These are phyloP conservation scores for Penicillium antarcticum DNA, from an alignment of 495 filamentous ascomycete species.

Conservation along the genomic window DNA sequence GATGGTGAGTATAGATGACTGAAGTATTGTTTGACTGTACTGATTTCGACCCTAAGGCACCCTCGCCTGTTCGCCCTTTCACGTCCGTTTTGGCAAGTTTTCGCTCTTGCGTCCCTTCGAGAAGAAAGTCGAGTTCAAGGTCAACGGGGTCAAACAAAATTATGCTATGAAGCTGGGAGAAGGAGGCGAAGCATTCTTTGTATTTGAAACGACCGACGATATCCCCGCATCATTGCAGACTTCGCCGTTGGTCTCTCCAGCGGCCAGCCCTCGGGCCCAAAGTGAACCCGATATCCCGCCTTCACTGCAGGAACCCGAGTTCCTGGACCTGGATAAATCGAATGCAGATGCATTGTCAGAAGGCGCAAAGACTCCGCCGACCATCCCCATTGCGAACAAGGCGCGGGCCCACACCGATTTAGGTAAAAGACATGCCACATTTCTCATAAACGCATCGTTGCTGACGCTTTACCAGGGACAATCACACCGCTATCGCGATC, in stretches of 20 bases:
- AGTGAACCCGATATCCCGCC: conserved; percentile 52
- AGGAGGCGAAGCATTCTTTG: conserved; percentile 96
- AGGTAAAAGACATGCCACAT: conserved; percentile 33
- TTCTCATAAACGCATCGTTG: not conserved
- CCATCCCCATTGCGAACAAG: conserved; percentile 38
- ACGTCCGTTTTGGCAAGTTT: conserved; percentile 99
- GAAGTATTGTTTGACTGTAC: not conserved
- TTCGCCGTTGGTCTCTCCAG: conserved; percentile 86
- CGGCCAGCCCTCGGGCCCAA: conserved; percentile 65
- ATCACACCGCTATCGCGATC: conserved; percentile 64
- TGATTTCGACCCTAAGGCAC: conserved; percentile 42
- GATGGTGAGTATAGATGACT: conserved; percentile 58
- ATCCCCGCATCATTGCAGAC: conserved; percentile 91
- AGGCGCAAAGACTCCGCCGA: conserved; percentile 22
- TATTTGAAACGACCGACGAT: conserved; percentile 88
- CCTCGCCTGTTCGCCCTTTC: conserved; percentile 93
- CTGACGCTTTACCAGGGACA: conserved; percentile 38
- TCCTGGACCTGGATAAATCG: conserved; percentile 61
- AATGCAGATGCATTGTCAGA: conserved; percentile 20
- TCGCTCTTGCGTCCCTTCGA: conserved; percentile 91
- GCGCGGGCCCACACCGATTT: conserved; percentile 47
- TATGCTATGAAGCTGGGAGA: conserved; percentile 99
- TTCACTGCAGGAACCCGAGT: conserved; percentile 77
- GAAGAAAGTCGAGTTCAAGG: conserved; percentile 97
- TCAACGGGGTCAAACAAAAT: conserved; percentile 87